Evolutionary conservation across 495 filamentous ascomycete species (phyloP), one percentile per base, ranked within the genome.

Genomic region (Neurospora sp.): DNA sequence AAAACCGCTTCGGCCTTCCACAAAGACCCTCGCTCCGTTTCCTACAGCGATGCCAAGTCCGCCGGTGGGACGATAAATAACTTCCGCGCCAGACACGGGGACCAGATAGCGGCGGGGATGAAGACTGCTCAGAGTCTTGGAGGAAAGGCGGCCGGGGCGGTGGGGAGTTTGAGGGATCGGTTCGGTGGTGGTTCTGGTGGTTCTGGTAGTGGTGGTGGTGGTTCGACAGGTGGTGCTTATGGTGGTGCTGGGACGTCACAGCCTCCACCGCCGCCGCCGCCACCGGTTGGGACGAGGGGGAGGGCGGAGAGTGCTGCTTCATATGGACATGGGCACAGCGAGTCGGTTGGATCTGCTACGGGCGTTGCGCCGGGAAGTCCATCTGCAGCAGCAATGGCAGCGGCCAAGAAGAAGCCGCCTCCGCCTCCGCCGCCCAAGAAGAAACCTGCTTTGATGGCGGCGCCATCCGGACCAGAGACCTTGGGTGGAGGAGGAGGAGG

Each of bases 11-110:
- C 83, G 15, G 79, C 81, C 9, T 85, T 91, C 73, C 85, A 82
- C 21, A 86, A 86, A 42, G 85, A 90, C 70, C 89, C 89, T 15
- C 82, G 86, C 13, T 87, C 88, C 5, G 86, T 91, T 19, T 89
- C 89, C 2, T 71, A 88, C 5, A 78, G 84, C 7, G 89, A 91
- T 74, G 85, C 87, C 1, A 84, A 79, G 71, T 79, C 79, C 69
- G 86, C 90, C 21, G 86, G 86, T 4, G 84, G 84, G n/a, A 90
- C 91, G 34, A 84, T 88, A 13, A 89, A 89, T 71, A 92, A 90
- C 75, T 93, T 94, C 77, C 90, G 91, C 28, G 89, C 92, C 79
- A 75, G 90, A 69, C 91, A 94, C 79, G 89, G 89, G 6, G 91
- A 90, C 36, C 90, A 94, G 78, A 89, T 94, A 8, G 86, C 90